Conservation (phyloP, 2,329 filamentous ascomycete genomes). For the Fusarium oligoseptatum region DNA sequence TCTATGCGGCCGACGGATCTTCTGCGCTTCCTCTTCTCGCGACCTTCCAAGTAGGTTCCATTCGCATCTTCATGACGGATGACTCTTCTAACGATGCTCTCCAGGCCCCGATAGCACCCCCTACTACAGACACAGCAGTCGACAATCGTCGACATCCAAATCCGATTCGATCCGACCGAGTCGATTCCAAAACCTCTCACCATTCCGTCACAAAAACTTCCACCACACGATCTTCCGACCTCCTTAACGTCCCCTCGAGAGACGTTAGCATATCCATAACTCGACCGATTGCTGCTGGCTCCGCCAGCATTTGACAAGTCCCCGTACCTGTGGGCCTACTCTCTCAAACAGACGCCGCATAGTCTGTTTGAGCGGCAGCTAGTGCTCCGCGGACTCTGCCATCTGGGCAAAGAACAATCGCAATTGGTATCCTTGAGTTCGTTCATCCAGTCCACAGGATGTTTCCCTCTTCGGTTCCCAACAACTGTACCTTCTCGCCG, state of each 20-base stretch:
- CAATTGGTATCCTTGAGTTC: background rate
- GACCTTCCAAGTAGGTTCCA: conserved; percentile 86
- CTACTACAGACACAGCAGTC: conserved; percentile 46
- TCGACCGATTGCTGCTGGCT: conserved; percentile 80
- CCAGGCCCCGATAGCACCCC: conserved; percentile 73
- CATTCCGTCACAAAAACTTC: conserved; percentile 88
- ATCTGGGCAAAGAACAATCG: conserved; percentile 49
- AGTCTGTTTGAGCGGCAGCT: conserved; percentile 98
- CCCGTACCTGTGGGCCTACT: conserved; percentile 91
- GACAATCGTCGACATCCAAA: conserved; percentile 15
- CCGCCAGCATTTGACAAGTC: conserved; percentile 79
- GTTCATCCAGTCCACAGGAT: conserved; percentile 61
- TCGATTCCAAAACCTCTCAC: conserved; percentile 70
- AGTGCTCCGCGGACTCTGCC: conserved; percentile 86
- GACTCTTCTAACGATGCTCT: background rate
- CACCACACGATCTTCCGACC: conserved; percentile 86
- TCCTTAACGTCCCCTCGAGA: conserved; percentile 86
- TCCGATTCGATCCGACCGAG: conserved; percentile 20
- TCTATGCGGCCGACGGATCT: conserved; percentile 94
- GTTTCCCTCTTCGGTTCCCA: conserved; percentile 85
- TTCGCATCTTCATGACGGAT: background rate
- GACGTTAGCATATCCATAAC: conserved; percentile 66
- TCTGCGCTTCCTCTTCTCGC: conserved; percentile 87
- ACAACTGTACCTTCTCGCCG: conserved; percentile 85
- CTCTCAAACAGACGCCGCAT: conserved; percentile 94